A percentile compares a stretch with the other conserved stretches of the same genome.
phyloP scores from a whole-genome alignment of 2,329 filamentous ascomycete species.

The Stachybotrys elegans region DNA sequence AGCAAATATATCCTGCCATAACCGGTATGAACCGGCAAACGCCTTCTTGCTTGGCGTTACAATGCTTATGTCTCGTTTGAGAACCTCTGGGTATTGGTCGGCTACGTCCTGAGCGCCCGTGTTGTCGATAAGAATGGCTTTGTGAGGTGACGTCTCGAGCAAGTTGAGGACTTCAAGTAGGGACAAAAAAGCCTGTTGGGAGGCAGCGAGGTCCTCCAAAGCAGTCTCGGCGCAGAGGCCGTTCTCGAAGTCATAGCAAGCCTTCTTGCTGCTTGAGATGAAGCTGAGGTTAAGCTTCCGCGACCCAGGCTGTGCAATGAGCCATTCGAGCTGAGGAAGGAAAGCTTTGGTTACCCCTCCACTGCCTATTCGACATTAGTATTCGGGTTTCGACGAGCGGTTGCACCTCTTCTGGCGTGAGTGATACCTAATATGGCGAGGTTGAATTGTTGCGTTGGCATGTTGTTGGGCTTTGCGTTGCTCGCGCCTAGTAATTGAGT shows the following conservation, averaged over 20 bases:
- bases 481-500: no score
- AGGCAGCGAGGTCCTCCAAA: conserved; percentile 58
- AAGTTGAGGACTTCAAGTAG: conserved; percentile 70
- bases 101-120: conserved; percentile 87
- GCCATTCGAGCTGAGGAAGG: conserved; percentile 69
- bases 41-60: conserved; percentile 99
- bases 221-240: conserved; percentile 56
- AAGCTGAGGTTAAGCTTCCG: conserved; percentile 75
- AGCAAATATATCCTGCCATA: conserved; percentile 85
- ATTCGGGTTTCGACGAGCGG: no score
- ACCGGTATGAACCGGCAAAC: conserved; percentile 73
- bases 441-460: no score
- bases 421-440: no score
- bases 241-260: conserved; percentile 71
- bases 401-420: no score
- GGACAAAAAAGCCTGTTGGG: conserved; percentile 59
- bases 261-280: conserved; percentile 80
- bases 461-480: no score
- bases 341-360: conserved; percentile 93
- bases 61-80: conserved; percentile 78
- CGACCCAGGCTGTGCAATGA: conserved; percentile 61
- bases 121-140: conserved; percentile 87
- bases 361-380: no score
- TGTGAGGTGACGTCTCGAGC: conserved; percentile 70
- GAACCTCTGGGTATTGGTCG: conserved; percentile 73